Evolutionary conservation across 345 rosid genomes (phyloP).

Genomic region (Punica granatum): DNA sequence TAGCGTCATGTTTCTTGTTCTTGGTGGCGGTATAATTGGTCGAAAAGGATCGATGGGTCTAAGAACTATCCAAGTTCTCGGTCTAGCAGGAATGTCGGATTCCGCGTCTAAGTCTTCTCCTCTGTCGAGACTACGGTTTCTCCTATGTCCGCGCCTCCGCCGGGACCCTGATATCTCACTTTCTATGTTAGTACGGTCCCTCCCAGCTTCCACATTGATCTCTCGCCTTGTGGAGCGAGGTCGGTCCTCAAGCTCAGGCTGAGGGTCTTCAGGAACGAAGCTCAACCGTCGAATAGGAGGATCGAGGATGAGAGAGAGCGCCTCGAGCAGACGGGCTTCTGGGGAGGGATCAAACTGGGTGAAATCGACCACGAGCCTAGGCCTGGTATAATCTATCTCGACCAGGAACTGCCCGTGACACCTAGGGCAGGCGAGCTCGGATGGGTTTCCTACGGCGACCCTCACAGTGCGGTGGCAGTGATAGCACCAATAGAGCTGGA

Average conservation of each 20-base stretch:
- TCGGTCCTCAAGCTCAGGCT: conserved; percentile 7
- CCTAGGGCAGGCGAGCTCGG: conserved; percentile 51
- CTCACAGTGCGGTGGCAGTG: conserved; percentile 55
- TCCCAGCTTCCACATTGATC: neutral
- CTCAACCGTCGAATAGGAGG: conserved; percentile 33
- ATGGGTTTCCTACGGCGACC: conserved; percentile 30
- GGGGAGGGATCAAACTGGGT: conserved; percentile 60
- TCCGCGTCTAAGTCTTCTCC: conserved; percentile 18
- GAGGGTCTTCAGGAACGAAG: conserved; percentile 6
- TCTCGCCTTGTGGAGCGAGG: conserved; percentile 13
- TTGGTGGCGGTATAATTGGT: conserved; percentile 15
- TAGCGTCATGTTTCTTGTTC: conserved; percentile 16
- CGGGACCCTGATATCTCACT: neutral
- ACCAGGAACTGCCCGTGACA: conserved; percentile 47
- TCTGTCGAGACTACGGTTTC: conserved; percentile 27
- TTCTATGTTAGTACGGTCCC: neutral
- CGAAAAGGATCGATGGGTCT: conserved; percentile 28
- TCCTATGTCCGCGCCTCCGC: neutral
- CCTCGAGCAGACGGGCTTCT: conserved; percentile 60
- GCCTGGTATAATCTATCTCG: conserved; percentile 39
- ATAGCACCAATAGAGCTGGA: conserved; percentile 75
- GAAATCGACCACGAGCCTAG: conserved; percentile 39
- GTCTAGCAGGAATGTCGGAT: conserved; percentile 20
- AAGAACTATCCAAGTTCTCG: conserved; percentile 41
- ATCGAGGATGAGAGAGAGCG: conserved; percentile 56